A percentile compares a stretch with the other conserved stretches of the same genome.
These are phyloP conservation scores for Huntiella moniliformis DNA, from an alignment of 2,329 filamentous ascomycete species.

Conservation along the genomic window DNA sequence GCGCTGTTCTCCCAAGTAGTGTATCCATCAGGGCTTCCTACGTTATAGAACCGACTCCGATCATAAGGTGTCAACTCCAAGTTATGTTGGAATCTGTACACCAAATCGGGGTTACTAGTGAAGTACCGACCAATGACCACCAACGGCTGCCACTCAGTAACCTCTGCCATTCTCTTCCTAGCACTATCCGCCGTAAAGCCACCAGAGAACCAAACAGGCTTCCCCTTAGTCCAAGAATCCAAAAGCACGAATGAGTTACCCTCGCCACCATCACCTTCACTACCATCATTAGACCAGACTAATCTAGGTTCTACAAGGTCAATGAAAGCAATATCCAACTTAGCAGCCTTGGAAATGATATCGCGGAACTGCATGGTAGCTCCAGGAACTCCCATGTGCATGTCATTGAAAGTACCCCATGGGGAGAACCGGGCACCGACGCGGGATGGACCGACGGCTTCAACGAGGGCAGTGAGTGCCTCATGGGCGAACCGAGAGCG, in stretches of 20 bases:
- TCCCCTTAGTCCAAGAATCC: constrained; percentile 9
- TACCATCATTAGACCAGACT: constrained; percentile 20
- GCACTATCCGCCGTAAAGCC: constrained; percentile 17
- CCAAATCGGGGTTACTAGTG: constrained; percentile 20
- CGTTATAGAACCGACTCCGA: constrained; percentile 16
- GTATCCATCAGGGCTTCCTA: constrained; percentile 12
- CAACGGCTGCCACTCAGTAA: constrained; percentile 15
- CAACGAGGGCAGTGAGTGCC: constrained; percentile 23
- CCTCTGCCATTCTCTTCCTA: constrained; percentile 13
- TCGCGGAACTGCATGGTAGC: constrained; percentile 40
- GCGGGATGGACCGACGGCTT: constrained; percentile 29
- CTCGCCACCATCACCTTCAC: constrained; percentile 16
- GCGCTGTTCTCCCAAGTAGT: constrained; percentile 4
- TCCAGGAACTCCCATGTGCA: constrained; percentile 33
- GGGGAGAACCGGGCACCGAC: constrained; percentile 38
- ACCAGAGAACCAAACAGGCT: constrained; percentile 19
- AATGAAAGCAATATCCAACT: constrained; percentile 34
- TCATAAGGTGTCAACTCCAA: constrained; percentile 17
- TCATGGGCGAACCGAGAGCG: constrained; percentile 32
- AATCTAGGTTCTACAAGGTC: constrained; percentile 40
- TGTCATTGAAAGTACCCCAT: constrained; percentile 37
- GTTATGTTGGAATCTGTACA: constrained; percentile 16
- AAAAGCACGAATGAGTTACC: constrained; percentile 15
- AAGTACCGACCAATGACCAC: constrained; percentile 20
- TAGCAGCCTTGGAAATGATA: constrained; percentile 30